Evolutionary conservation across 2,329 filamentous ascomycete genomes (phyloP), one percentile per base, ranked within the genome.

Genomic region (Xylariaceae sp.): DNA sequence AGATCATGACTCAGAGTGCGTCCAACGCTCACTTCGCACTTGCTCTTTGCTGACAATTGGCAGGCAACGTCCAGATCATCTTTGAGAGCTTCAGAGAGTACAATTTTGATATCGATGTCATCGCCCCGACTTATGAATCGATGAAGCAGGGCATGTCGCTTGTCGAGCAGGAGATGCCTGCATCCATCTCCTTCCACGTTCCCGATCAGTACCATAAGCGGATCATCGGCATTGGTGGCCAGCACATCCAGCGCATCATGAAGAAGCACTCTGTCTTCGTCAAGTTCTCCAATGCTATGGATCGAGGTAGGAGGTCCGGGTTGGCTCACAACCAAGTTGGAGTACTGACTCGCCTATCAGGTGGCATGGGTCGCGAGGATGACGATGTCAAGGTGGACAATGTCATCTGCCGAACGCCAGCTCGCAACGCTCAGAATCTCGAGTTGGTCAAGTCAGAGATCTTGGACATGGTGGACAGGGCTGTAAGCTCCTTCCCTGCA

Each of bases 231-330:
- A 96, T 98, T 51, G 92, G 92, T 40, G 92, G 92, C 8, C 90
- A 96, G 58, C 92, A 98, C 55, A 98, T 98, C 47, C 92, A 98
- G 61, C 86, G 90, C 35, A 96, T 98, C 66, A 98, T 98, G 92
- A 96, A 98, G 70, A 96, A 96, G 64, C 94, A 98, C 63, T 96
- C 92, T 0, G 92, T 98, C 47, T 98, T 98, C 51, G 92, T 98
- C 65, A 98, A 98, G 58, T 98, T 98, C 55, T 94, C 88, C 45
- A 98, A 98, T 51, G 92, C 92, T 12, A 96, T 96, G 89, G 92
- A 98, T 56, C 82, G 92, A 55, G 92, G 87, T 65, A 51, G 22
- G 46, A 35, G 24, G 11, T 29, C n/a, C 8, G 18, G 19, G 9
- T 9, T 13, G n/a, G 13, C 7, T 19, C 21, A 23, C 11, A 18